Base-by-base conservation (phyloP, 2,329 filamentous ascomycete species). In the Bertia moriformis region DNA sequence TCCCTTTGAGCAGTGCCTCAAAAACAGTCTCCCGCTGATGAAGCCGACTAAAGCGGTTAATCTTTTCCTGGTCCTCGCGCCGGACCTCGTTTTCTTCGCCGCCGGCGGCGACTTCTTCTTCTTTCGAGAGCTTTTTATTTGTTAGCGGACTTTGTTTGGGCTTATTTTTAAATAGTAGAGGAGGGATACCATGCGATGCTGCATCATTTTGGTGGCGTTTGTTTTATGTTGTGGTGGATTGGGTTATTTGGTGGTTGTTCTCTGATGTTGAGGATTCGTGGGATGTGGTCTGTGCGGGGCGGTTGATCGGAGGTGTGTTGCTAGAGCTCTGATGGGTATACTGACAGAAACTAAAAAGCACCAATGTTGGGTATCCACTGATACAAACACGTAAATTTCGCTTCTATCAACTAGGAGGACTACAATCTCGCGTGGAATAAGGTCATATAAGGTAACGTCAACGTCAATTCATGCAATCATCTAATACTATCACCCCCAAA, bases 51-150 rank as follows among this genome's bases (percentile, higher is more conserved):
- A 98, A 98, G 47, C 78, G 81, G 64, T 98, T 98, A 74, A 98
- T 98, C 64, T 91, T 93, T 65, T 96, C 88, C 61, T 98, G 91
- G 57, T 98, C 91, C 58, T 96, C 88, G 53, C 88, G 83, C 43
- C 91, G 83, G 42, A 98, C 91, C 60, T 95, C 84, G 50, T 87
- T 81, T 56, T 98, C 91, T 48, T 91, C 83, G 44, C 75, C 72
- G 39, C 69, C 70, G 15, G 78, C 68, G 42, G 78, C 57, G 42
- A 67, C 80, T 61, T 98, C 91, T 51, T 96, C 89, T 57, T 94
- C 89, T 56, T 86, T 93, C 36, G 85, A 86, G 48, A 98, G 81
- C 91, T 96, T 53, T 18, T 35, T n/a, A n/a, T n/a, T n/a, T n/a
- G n/a, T n/a, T 29, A n/a, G 24, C 10, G 24, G n/a, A n/a, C 24